Conservation (phyloP, 768 basidiomycete species). For the Serendipita indica region DNA sequence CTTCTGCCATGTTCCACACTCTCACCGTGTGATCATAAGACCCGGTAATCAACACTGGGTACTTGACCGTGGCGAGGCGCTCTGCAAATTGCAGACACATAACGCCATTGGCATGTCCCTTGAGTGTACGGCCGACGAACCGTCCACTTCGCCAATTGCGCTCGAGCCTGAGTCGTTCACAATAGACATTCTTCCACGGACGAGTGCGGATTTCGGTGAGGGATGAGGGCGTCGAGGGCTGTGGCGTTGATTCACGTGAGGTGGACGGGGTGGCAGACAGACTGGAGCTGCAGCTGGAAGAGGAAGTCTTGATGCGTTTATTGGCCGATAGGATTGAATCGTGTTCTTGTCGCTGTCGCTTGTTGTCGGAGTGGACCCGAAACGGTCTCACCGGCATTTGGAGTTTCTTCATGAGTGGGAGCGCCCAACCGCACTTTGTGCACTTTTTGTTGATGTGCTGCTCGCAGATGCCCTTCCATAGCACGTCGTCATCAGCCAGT, state of each 20-base stretch:
- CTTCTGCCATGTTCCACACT: constrained; percentile 94
- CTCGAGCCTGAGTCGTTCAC: constrained; percentile 90
- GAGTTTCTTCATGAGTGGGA: constrained; percentile 73
- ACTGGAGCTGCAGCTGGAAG: constrained; percentile 18
- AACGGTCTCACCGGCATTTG: constrained; percentile 24
- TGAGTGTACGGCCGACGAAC: constrained; percentile 67
- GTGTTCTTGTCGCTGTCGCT: constrained; percentile 16
- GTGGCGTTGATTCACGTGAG: constrained; percentile 14
- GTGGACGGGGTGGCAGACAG: neutral
- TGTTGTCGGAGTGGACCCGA: constrained; percentile 18
- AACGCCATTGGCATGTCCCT: constrained; percentile 89
- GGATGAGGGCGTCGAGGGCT: constrained; percentile 12
- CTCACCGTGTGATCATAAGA: constrained; percentile 91
- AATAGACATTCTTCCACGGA: constrained; percentile 98
- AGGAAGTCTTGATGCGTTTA: constrained; percentile 22
- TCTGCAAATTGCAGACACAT: constrained; percentile 96
- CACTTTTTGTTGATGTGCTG: constrained; percentile 98
- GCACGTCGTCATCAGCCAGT: constrained; percentile 86
- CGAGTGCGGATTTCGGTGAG: constrained; percentile 39
- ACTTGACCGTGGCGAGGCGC: constrained; percentile 62
- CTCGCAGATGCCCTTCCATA: constrained; percentile 94
- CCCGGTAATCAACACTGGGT: constrained; percentile 92
- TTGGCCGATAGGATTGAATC: neutral
- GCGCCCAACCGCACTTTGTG: constrained; percentile 91
- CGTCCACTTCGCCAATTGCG: constrained; percentile 94